Conservation (phyloP, 495 filamentous ascomycete species). For the Penicillium antarcticum region DNA sequence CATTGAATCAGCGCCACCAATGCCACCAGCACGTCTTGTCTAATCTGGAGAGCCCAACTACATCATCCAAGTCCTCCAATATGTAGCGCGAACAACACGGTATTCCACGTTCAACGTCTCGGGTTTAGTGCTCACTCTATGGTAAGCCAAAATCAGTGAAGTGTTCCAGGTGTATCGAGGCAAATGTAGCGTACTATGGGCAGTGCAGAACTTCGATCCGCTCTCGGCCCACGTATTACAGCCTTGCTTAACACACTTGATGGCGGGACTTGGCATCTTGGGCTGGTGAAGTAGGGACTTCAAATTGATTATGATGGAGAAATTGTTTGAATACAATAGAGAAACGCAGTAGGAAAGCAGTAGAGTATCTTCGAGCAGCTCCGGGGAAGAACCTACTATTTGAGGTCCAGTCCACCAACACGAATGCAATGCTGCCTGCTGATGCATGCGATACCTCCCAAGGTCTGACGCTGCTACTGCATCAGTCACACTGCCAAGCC, state of each 20-base stretch:
- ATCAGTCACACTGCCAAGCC: too few species aligned
- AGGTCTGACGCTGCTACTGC: too few species aligned
- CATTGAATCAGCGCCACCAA: too few species aligned
- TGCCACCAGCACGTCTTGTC: too few species aligned
- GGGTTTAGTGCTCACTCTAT: too few species aligned
- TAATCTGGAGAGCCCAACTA: too few species aligned
- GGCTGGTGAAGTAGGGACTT: neutral
- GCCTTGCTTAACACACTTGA: constrained; percentile 8
- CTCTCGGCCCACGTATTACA: constrained; percentile 4
- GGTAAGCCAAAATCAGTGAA: too few species aligned
- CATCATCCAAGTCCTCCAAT: too few species aligned
- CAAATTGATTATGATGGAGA: too few species aligned
- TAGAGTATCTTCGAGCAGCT: neutral
- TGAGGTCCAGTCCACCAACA: neutral
- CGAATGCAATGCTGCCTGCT: neutral
- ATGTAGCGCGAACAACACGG: too few species aligned
- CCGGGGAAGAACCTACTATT: neutral
- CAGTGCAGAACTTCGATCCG: constrained; percentile 4
- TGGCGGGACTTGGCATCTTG: constrained; percentile 6
- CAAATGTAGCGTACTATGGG: constrained; percentile 1
- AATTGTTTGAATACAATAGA: neutral
- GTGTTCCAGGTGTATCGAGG: too few species aligned
- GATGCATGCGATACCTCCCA: neutral
- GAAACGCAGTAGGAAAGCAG: neutral
- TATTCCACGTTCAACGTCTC: too few species aligned